Evolutionary conservation across 192 early-diverging fungal genomes (phyloP), one percentile per base, ranked within the genome.

Genomic region (Coemansia sp.): DNA sequence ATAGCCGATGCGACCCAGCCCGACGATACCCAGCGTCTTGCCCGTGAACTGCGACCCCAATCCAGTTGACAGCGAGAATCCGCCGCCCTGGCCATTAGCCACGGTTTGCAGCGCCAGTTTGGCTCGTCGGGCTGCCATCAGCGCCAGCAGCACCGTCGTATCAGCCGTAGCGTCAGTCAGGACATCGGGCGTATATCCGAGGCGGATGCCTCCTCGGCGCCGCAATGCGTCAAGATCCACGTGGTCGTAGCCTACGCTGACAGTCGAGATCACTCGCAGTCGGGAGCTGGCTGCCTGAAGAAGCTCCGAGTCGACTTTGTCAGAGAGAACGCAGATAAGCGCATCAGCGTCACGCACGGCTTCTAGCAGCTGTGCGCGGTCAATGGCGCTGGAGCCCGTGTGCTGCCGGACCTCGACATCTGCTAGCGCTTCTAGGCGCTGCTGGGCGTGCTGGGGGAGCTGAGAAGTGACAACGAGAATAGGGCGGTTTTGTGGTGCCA

Each of bases 91-190:
- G 14, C 73, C 73, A n/a, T 15, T 40, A 9, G 15, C 39, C 7
- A 73, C 76, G 1, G 61, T 46, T 7, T 60, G n/a, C 35, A 85
- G 74, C 8, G 86, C 87, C 67, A 88, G 85, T 38, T 87, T 88
- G 49, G 92, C 84, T 31, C 88, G 81, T 32, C 95, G 86, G 10
- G 87, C 77, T 0, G 91, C 91, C 35, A 90, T 86, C 31, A 97
- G 75, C 15, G 91, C 84, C 59, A 97, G 76, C n/a, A 92, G 79
- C 4, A 91, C 84, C 0, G 92, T 89, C 6, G 92, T 83, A 39
- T 95, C 94, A 6, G 95, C 95, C 12, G 90, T 91, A 0, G 94
- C 94, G 61, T 94, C 93, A 0, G 95, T 97, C 39, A 95, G 79
- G 1, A 95, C 95, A 58, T 90, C 90, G 6, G 95, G 93, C 1